These are phyloP conservation scores for Talaromyces sp. DNA, from an alignment of 2,329 filamentous ascomycete genomes.

Conservation along the genomic window DNA sequence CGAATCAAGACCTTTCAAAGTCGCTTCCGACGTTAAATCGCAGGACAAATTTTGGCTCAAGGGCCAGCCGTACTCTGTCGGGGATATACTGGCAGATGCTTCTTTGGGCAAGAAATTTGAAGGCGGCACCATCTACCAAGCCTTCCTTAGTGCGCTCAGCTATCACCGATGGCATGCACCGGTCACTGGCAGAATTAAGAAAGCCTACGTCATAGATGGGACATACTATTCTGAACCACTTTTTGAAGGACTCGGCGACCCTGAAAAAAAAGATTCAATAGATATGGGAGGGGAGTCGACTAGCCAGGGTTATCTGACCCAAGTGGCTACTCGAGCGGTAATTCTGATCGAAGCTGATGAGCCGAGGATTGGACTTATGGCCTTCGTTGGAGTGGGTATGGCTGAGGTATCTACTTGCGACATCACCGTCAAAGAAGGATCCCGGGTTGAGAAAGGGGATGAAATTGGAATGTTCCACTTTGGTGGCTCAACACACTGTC, in stretches of 20 bases:
- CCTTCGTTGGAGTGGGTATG: constrained; percentile 71
- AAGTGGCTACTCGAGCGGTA: constrained; percentile 65
- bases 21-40: constrained; percentile 50
- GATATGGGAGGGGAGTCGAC: constrained; percentile 26
- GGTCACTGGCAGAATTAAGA: constrained; percentile 59
- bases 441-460: constrained; percentile 66
- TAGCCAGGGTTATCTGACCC: constrained; percentile 64
- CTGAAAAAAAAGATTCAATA: constrained; percentile 24
- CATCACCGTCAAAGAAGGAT: constrained; percentile 63
- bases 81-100: constrained; percentile 62
- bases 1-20: constrained; percentile 59
- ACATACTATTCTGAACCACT: constrained; percentile 65
- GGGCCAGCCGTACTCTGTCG: constrained; percentile 63
- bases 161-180: constrained; percentile 73
- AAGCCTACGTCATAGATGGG: constrained; percentile 58
- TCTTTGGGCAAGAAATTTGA: constrained; percentile 51
- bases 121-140: constrained; percentile 67
- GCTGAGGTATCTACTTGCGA: constrained; percentile 72
- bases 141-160: constrained; percentile 63
- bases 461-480: constrained; percentile 77
- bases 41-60: constrained; percentile 67
- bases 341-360: constrained; percentile 71
- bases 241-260: constrained; percentile 46
- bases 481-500: constrained; percentile 55
- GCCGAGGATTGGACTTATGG: constrained; percentile 61